Evolutionary conservation across 768 basidiomycete genomes (phyloP).

Genomic region (Lentinula boryana): DNA sequence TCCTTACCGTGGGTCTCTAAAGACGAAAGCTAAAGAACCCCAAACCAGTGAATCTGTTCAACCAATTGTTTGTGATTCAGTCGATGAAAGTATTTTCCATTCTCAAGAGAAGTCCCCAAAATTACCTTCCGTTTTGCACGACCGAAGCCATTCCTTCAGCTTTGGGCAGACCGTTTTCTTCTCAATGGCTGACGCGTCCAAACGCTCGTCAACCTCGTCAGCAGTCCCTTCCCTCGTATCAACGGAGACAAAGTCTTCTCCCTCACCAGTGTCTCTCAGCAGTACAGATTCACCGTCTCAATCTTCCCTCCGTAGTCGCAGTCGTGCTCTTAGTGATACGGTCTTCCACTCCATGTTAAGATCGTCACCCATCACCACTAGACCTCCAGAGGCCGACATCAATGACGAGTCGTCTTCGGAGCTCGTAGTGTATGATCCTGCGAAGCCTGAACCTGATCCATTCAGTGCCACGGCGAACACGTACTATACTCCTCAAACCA

Average conservation of each 20-base stretch:
- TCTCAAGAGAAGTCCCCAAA: conserved; percentile 31
- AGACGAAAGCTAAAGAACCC: conserved; percentile 29
- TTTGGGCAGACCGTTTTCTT: conserved; percentile 61
- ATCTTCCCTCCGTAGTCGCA: conserved; percentile 30
- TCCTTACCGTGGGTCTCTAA: conserved; percentile 34
- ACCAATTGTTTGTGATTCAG: conserved; percentile 12
- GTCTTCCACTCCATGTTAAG: conserved; percentile 55
- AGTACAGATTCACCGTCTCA: conserved; percentile 20
- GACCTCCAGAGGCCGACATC: conserved; percentile 55
- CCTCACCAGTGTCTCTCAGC: conserved; percentile 18
- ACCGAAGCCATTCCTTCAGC: conserved; percentile 65
- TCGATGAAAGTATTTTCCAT: conserved; percentile 44
- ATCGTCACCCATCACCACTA: conserved; percentile 22
- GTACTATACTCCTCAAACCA: conserved; percentile 71
- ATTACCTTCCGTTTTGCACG: conserved; percentile 32
- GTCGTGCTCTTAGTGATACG: conserved; percentile 58
- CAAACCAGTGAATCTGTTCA: conserved; percentile 13
- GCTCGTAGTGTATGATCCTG: conserved; percentile 37
- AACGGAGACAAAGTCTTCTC: conserved; percentile 18
- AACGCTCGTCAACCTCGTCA: conserved; percentile 15
- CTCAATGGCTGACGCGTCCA: conserved; percentile 31
- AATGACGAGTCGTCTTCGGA: conserved; percentile 49
- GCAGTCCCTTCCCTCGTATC: conserved; percentile 7
- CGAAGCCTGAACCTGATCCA: conserved; percentile 54
- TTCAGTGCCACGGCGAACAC: conserved; percentile 69